Evolutionary conservation across 805 yeast species (phyloP).

Genomic region (Yarrowia sp.): DNA sequence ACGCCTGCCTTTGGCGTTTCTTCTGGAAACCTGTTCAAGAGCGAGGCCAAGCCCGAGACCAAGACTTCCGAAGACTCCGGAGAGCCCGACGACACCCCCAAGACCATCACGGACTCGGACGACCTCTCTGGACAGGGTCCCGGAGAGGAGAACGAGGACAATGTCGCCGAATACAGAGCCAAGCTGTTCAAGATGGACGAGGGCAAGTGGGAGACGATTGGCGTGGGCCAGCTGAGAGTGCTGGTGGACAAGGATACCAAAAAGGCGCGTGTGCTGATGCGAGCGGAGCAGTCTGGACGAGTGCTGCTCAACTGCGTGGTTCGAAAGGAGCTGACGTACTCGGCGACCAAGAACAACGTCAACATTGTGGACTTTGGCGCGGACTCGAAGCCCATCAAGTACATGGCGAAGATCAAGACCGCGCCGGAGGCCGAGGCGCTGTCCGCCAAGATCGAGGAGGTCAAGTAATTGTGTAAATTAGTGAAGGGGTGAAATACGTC

Average conservation of each 20-base stretch:
- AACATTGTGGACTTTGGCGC: slow-evolving; percentile 60
- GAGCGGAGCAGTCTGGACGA: slow-evolving; percentile 87
- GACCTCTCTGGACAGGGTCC: slow-evolving; percentile 57
- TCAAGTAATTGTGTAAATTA: too few relatives aligned
- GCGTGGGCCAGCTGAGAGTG: slow-evolving; percentile 80
- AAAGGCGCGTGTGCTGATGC: slow-evolving; percentile 68
- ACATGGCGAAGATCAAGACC: slow-evolving; percentile 72
- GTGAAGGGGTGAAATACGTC: too few relatives aligned
- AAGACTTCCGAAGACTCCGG: background rate
- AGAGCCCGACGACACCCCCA: slow-evolving; percentile 29
- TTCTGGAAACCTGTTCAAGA: slow-evolving; percentile 12
- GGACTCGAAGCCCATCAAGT: slow-evolving; percentile 57
- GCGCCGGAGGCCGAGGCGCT: slow-evolving; percentile 63
- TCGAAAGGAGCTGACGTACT: slow-evolving; percentile 57
- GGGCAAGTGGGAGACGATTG: slow-evolving; percentile 45
- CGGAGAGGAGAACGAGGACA: slow-evolving; percentile 83
- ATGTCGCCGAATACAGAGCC: slow-evolving; percentile 61
- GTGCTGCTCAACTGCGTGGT: slow-evolving; percentile 69
- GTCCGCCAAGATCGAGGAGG: slow-evolving; percentile 26
- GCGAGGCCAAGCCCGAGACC: background rate
- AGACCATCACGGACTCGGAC: slow-evolving; percentile 33
- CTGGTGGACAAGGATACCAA: slow-evolving; percentile 57
- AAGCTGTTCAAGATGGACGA: slow-evolving; percentile 65
- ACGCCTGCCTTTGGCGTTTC: slow-evolving; percentile 11
- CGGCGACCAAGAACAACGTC: slow-evolving; percentile 53